Base-by-base conservation (phyloP, 225 moss, liverwort and hornwort genomes). In the Physcomitrellopsis africana region DNA sequence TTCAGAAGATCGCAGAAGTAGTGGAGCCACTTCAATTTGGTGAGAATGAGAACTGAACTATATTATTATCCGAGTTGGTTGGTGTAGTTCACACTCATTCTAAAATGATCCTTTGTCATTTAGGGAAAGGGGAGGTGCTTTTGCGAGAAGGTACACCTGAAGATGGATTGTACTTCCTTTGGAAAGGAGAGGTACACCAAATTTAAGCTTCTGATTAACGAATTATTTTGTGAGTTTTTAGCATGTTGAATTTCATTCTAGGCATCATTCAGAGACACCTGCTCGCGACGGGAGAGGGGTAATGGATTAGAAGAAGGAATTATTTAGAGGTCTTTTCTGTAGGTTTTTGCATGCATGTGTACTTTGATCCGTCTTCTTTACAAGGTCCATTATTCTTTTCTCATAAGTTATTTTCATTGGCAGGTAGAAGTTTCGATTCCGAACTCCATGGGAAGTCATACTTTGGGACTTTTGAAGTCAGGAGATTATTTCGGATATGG, bases 401-500 rank as follows among this genome's bases (percentile, higher is more conserved):
- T 20, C 8, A 29, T n/a, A 27, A 37, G n/a, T 8, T 16, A 2
- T 69, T 74, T 67, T 58, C 17, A 43, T 51, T 37, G 43, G 73
- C 82, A 86, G 85, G 79, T 76, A 79, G 82, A 86, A 65, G 85
- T 82, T 15, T 72, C 79, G 27, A 45, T 70, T 65, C 65, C 85
- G 63, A 74, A 22, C 62, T 52, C 72, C 59, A 79, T 63, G 53
- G 82, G 71, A 27, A 63, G 76, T 23, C 73, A 76, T 43, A 51
- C 64, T n/a, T 69, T 62, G 73, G 77, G 69, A 19, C 68, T 56
- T 45, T 73, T 86, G 69, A 74, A 80, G 26, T 68, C 79, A n/a
- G 85, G 85, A 18, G 85, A 86, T 64, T 86, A 86, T 65, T 86
- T 86, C 65, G 85, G 85, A 77, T 78, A 69, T 72, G 82, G 86